phyloP scores from a whole-genome alignment of 2,329 filamentous ascomycete genomes.

The Claviceps fusiformis region DNA sequence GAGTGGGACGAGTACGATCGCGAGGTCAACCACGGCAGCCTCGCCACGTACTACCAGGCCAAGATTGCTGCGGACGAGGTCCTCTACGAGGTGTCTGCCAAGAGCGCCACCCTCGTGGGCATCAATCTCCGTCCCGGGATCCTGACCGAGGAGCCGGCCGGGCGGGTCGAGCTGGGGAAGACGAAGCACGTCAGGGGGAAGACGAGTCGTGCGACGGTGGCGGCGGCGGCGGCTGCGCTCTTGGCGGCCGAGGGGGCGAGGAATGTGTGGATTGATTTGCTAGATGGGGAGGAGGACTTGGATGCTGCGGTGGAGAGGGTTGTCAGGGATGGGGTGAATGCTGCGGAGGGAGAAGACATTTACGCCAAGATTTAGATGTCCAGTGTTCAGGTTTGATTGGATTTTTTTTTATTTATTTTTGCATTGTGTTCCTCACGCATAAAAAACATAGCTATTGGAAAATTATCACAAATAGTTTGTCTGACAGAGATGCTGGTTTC shows the following conservation, averaged over 20 bases:
- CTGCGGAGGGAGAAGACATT: constrained; percentile 37
- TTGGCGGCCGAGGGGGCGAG: constrained; percentile 34
- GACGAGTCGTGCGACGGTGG: constrained; percentile 46
- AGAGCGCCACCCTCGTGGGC: constrained; percentile 28
- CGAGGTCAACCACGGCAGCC: constrained; percentile 22
- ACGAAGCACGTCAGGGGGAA: constrained; percentile 23
- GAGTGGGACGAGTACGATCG: constrained; percentile 33
- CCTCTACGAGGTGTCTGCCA: constrained; percentile 34
- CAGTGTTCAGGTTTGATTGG: background rate
- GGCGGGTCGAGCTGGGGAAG: constrained; percentile 33
- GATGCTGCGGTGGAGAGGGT: constrained; percentile 33
- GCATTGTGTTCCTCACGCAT: no score
- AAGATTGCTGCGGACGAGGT: constrained; percentile 47
- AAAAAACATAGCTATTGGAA: no score
- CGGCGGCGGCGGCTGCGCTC: constrained; percentile 40
- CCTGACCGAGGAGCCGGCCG: constrained; percentile 35
- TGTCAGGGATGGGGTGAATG: constrained; percentile 35
- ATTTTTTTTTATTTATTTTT: no score
- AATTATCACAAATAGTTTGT: no score
- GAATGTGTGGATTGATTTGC: constrained; percentile 41
- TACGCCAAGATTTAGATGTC: constrained; percentile 8
- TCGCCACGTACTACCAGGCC: constrained; percentile 44
- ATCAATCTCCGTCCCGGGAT: constrained; percentile 40
- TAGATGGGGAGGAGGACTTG: constrained; percentile 38
- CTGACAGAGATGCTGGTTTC: no score